Conservation (phyloP, 345 rosid genomes). For the Gossypium australe region DNA sequence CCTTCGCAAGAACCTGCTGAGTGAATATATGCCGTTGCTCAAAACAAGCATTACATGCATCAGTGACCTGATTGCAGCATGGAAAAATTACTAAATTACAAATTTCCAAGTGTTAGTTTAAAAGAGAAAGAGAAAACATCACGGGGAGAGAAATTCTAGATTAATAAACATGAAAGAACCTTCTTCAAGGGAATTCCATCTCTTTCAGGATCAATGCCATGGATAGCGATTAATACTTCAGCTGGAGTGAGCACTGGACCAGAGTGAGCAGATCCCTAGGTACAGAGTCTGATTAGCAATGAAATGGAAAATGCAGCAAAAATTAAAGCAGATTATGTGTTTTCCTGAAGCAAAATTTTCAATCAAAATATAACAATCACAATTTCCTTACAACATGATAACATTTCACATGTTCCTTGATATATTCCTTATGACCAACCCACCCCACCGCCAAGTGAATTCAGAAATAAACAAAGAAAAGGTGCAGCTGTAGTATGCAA, state of each 20-base stretch:
- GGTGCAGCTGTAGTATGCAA: neutral
- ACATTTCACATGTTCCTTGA: neutral
- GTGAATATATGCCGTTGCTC: constrained; percentile 82
- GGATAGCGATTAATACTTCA: constrained; percentile 82
- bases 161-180: constrained; percentile 28
- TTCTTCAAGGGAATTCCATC: constrained; percentile 91
- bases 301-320: neutral
- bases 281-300: constrained; percentile 13
- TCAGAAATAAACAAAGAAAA: neutral
- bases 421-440: neutral
- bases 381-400: neutral
- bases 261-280: constrained; percentile 69
- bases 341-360: neutral
- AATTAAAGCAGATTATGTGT: neutral
- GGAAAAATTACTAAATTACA: constrained; percentile 12
- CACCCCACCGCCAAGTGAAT: neutral
- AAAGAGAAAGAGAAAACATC: neutral
- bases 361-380: neutral
- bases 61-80: constrained; percentile 62
- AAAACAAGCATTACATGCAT: constrained; percentile 92
- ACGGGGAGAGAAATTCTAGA: neutral
- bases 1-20: constrained; percentile 92
- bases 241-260: constrained; percentile 70
- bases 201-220: constrained; percentile 85
- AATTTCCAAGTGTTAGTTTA: constrained; percentile 10